phyloP scores from a whole-genome alignment of 2,329 filamentous ascomycete species.

The Trichoderma gracile region DNA sequence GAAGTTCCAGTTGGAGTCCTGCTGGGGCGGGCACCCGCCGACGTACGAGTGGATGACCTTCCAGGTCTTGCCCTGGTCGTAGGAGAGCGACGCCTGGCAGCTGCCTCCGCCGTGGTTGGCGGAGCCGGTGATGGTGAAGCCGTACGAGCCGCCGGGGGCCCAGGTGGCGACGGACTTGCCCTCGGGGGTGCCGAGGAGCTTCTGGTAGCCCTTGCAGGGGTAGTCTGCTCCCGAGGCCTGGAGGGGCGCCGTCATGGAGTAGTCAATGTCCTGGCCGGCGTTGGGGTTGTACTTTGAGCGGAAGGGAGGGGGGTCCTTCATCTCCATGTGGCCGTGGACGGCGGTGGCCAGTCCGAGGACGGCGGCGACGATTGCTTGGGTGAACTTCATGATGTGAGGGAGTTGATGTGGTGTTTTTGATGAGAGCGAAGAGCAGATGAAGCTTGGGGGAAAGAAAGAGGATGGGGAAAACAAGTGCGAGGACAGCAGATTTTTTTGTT shows the following conservation, averaged over 20 bases:
- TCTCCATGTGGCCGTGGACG: constrained; percentile 58
- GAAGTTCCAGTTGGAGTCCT: constrained; percentile 61
- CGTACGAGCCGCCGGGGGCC: constrained; percentile 60
- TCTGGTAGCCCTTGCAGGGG: constrained; percentile 70
- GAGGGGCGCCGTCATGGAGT: constrained; percentile 71
- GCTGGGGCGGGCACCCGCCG: constrained; percentile 52
- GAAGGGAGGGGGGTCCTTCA: constrained; percentile 54
- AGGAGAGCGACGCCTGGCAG: constrained; percentile 74
- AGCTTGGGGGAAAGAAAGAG: constrained; percentile 9
- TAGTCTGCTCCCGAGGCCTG: constrained; percentile 62
- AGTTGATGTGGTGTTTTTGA: not conserved
- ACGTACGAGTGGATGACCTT: constrained; percentile 64
- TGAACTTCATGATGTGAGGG: constrained; percentile 45
- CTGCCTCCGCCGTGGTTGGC: constrained; percentile 69
- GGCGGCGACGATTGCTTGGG: constrained; percentile 42
- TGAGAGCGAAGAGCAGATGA: not conserved
- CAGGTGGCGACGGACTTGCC: constrained; percentile 62
- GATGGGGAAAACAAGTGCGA: not conserved
- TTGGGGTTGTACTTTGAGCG: constrained; percentile 55
- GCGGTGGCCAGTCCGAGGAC: constrained; percentile 47
- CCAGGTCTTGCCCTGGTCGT: constrained; percentile 69
- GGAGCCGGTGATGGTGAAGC: constrained; percentile 63
- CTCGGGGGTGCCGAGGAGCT: constrained; percentile 48
- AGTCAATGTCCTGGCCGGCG: constrained; percentile 56
- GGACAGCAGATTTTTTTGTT: not conserved